Evolutionary conservation across 2,329 filamentous ascomycete genomes (phyloP).

Genomic region (Thelonectria blattea): DNA sequence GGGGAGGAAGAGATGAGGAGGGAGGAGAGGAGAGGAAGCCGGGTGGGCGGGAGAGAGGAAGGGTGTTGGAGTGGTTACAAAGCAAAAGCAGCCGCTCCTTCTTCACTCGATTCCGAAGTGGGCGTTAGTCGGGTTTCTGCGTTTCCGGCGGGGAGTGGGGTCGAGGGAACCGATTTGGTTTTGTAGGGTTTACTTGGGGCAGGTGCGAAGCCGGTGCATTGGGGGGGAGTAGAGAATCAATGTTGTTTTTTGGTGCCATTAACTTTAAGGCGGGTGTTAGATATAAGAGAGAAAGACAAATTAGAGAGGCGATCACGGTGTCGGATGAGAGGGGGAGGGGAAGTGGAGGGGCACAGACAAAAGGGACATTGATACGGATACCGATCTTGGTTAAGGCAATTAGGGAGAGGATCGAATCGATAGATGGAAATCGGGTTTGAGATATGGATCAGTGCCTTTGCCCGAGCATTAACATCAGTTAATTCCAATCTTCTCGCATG

Average conservation of each 20-base stretch:
- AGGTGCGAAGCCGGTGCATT: slow-evolving; percentile 3
- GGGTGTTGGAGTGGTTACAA: background rate
- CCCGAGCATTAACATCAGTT: too few species aligned
- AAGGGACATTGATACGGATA: background rate
- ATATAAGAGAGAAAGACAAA: background rate
- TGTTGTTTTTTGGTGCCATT: slow-evolving; percentile 6
- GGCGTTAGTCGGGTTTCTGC: slow-evolving; percentile 15
- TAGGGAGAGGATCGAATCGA: background rate
- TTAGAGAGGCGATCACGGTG: background rate
- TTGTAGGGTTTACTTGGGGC: slow-evolving; percentile 16
- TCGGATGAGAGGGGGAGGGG: background rate
- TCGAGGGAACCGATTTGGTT: background rate
- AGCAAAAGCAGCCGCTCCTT: slow-evolving; percentile 4
- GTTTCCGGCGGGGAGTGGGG: slow-evolving; percentile 14
- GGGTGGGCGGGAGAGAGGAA: background rate
- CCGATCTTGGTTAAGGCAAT: background rate
- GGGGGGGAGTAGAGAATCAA: background rate
- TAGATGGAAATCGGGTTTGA: background rate
- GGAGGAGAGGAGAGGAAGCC: background rate
- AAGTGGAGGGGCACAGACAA: background rate
- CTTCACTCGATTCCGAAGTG: slow-evolving; percentile 15
- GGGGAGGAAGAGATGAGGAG: background rate
- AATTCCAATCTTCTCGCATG: background rate
- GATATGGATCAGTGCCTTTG: too few species aligned
- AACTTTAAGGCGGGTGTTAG: background rate